These are phyloP conservation scores for Vaccinium vitisidaea DNA, from an alignment of 148 eudicot genomes.

Conservation along the genomic window DNA sequence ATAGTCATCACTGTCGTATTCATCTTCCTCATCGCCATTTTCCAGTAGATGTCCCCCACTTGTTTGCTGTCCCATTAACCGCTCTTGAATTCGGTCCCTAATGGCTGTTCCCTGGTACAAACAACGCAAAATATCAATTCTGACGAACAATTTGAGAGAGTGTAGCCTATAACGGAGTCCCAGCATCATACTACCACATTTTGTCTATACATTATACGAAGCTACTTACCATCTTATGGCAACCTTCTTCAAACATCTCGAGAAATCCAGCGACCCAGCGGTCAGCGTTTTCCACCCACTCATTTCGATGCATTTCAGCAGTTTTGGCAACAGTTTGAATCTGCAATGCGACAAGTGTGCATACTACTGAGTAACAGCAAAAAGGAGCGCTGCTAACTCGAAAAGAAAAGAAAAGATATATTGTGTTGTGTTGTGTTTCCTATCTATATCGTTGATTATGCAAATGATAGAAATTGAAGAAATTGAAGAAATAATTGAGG, in stretches of 20 bases:
- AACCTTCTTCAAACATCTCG: constrained; percentile 83
- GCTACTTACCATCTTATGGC: constrained; percentile 54
- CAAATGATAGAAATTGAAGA: not conserved
- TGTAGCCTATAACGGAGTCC: not conserved
- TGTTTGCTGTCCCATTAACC: constrained; percentile 33
- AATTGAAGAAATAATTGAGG: not conserved
- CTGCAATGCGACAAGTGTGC: constrained; percentile 21
- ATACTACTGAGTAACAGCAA: not conserved
- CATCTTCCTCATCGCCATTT: constrained; percentile 22
- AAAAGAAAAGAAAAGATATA: not conserved
- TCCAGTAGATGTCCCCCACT: constrained; percentile 13
- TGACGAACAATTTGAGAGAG: not conserved
- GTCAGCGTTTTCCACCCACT: constrained; percentile 71
- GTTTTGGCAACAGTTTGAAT: constrained; percentile 64
- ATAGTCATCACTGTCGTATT: constrained; percentile 27
- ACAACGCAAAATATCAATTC: not conserved
- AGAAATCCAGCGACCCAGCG: constrained; percentile 67
- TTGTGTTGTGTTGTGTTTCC: too few species aligned
- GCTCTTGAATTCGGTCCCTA: constrained; percentile 46
- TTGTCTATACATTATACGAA: not conserved
- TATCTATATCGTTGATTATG: not conserved
- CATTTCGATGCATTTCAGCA: constrained; percentile 49
- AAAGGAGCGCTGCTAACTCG: not conserved
- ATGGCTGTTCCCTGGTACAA: constrained; percentile 45
- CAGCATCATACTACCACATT: not conserved